Base-by-base conservation (phyloP, 371 early-diverging fungal genomes). In the Mortierella sp. region DNA sequence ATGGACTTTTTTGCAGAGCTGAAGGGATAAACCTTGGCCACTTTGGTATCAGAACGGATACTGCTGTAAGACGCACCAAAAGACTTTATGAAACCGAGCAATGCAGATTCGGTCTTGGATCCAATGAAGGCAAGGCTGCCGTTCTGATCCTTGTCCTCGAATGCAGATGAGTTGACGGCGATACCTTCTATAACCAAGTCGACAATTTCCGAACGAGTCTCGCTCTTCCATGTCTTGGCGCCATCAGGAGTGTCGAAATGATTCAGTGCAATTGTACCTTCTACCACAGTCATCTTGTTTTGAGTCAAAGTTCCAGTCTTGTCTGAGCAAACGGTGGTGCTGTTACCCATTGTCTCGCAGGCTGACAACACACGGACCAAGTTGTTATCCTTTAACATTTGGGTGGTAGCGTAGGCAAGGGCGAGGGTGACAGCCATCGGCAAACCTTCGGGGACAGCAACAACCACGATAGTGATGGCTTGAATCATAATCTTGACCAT, bases 301-400 rank as follows among this genome's bases (percentile, higher is more conserved):
- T 95, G 93, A 0, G 98, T 98, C 64, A 98, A 85, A 2, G 98
- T 98, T 40, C 98, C 99, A 3, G 98, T 98, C 87, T 98, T 98
- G 86, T 99, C 98, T 0, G 96, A 93, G 86, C 98, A 98, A 43
- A 99, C 95, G 15, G 96, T 95, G 23, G 98, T 99, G 40, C 97
- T 97, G 67, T 94, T 94, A 54, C 98, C 98, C 98, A 98, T 98
- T 53, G 97, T 98, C 87, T 99, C 99, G 84, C 98, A 98, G 6
- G 99, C 96, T 22, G 94, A 89, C 64, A 99, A 88, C 54, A 95
- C 93, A 61, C 98, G 91, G 15, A 99, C 99, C 57, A 99, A 86
- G 85, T 96, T 97, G 71, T 94, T 95, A 74, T 96, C 96, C 82
- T 93, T 93, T 58, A 96, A 87, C 97, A 97, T 97, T 83, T 93